phyloP scores from a whole-genome alignment of 148 eudicot genomes.

The Rhododendron henanense region DNA sequence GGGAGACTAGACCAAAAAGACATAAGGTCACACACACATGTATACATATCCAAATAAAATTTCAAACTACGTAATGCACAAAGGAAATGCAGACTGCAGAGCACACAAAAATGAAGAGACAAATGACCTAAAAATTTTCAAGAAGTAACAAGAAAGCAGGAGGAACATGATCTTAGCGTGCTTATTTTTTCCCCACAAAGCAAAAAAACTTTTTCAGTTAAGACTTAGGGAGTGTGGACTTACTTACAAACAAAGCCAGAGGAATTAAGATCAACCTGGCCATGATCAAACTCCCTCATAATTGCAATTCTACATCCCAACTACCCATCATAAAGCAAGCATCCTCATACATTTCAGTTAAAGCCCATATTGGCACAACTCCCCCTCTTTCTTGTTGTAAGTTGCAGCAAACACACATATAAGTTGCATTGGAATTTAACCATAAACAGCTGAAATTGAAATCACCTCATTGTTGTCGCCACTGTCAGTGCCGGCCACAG shows the following conservation, averaged over 20 bases:
- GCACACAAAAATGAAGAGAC: background rate
- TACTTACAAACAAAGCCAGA: background rate
- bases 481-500: slow-evolving; percentile 43
- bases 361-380: background rate
- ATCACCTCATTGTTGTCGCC: slow-evolving; percentile 77
- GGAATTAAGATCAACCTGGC: background rate
- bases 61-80: background rate
- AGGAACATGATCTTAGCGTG: background rate
- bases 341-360: background rate
- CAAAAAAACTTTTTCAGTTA: background rate
- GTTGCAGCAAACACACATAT: background rate
- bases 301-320: background rate
- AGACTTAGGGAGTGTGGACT: background rate
- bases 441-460: background rate
- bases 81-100: background rate
- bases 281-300: background rate
- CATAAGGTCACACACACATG: background rate
- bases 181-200: background rate
- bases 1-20: background rate
- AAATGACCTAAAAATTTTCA: background rate
- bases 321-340: background rate
- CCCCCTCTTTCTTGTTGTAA: background rate
- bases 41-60: background rate
- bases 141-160: background rate
- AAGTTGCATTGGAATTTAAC: background rate